phyloP scores from a whole-genome alignment of 768 basidiomycete species.

The Cystobasidium tubakii region DNA sequence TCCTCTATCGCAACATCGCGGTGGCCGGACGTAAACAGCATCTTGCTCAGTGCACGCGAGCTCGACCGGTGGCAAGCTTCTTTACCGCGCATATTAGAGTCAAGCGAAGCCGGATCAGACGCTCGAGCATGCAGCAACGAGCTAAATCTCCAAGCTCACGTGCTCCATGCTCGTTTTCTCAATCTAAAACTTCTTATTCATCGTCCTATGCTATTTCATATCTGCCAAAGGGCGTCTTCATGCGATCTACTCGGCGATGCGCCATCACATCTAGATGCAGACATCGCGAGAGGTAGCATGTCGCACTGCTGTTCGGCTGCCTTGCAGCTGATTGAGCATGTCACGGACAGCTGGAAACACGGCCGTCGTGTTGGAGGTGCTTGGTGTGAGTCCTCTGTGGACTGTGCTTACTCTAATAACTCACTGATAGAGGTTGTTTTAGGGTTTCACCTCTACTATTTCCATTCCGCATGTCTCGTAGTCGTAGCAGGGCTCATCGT shows the following conservation, averaged over 20 bases:
- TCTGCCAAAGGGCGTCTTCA: not conserved
- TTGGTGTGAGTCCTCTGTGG: not conserved
- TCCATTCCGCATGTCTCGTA: conserved; percentile 2
- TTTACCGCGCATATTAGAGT: not conserved
- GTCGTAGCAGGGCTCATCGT: not conserved
- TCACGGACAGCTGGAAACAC: not conserved
- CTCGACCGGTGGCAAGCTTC: not conserved
- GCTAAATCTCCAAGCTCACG: not conserved
- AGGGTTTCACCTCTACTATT: conserved; percentile 18
- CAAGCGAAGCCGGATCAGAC: not conserved
- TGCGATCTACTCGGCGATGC: not conserved
- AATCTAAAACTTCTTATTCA: not conserved
- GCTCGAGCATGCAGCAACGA: not conserved
- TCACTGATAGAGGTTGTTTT: not conserved
- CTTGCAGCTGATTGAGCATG: not conserved
- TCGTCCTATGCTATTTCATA: conserved; percentile 17
- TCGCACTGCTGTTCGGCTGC: not conserved
- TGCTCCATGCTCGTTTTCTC: not conserved
- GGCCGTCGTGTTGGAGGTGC: not conserved
- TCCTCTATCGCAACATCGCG: not conserved
- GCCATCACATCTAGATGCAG: not conserved
- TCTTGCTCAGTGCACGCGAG: not conserved
- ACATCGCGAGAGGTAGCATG: not conserved
- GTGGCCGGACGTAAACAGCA: conserved; percentile 2
- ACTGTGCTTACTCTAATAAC: not conserved